These are phyloP conservation scores for Plantago coronopus DNA, from an alignment of 305 asterid species.

Conservation along the genomic window DNA sequence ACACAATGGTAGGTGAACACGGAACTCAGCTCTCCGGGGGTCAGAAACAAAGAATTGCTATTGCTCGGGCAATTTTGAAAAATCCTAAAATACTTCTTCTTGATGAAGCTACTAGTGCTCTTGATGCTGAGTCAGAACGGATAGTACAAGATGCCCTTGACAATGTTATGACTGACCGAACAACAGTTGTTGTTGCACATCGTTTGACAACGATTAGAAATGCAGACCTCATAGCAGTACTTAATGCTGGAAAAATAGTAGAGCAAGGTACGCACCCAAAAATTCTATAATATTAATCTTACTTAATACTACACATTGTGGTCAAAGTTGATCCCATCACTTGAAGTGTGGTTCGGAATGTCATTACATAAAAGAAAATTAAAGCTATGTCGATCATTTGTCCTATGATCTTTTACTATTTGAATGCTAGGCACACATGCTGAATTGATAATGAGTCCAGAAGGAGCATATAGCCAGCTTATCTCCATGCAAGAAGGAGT, in stretches of 20 bases:
- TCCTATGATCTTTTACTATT: background rate
- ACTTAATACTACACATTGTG: no score
- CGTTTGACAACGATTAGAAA: constrained; percentile 74
- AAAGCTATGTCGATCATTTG: no score
- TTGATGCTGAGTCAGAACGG: constrained; percentile 78
- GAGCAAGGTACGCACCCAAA: constrained; percentile 52
- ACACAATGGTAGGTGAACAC: constrained; percentile 82
- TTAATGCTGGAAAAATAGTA: constrained; percentile 65
- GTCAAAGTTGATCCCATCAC: no score
- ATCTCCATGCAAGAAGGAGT: constrained; percentile 44
- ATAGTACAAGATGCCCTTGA: constrained; percentile 89
- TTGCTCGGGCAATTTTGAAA: constrained; percentile 79
- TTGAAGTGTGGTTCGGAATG: background rate
- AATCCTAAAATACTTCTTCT: constrained; percentile 81
- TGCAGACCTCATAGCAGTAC: constrained; percentile 80
- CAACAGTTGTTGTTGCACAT: constrained; percentile 84
- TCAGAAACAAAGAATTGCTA: constrained; percentile 83
- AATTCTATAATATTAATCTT: no score
- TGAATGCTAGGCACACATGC: constrained; percentile 58
- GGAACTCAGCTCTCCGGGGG: constrained; percentile 94
- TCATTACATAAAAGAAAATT: background rate
- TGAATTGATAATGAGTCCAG: constrained; percentile 44
- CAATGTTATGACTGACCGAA: constrained; percentile 60
- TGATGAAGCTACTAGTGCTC: constrained; percentile 91
- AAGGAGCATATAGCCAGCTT: constrained; percentile 53